Evolutionary conservation across 2,329 filamentous ascomycete genomes (phyloP).

Genomic region (Penicillium sp.): DNA sequence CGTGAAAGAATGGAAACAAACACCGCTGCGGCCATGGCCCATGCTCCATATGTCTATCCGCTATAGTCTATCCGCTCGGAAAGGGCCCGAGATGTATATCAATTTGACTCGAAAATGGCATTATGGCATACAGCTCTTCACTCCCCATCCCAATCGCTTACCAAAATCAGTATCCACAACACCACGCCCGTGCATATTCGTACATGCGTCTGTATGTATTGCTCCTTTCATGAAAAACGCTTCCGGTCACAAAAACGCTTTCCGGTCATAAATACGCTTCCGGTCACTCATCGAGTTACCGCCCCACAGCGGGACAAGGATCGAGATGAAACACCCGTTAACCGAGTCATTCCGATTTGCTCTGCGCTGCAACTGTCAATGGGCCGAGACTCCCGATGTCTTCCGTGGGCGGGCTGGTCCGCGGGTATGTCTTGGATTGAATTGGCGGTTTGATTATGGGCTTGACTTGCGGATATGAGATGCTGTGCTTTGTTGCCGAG

Average conservation of each 20-base stretch:
- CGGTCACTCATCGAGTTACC: background rate
- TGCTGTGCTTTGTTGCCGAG: background rate
- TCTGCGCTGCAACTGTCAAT: conserved; percentile 11
- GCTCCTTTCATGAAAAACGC: background rate
- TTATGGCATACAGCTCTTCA: too few relatives aligned
- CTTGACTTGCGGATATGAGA: background rate
- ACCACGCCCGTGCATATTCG: too few relatives aligned
- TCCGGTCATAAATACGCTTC: too few relatives aligned
- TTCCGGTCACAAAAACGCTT: too few relatives aligned
- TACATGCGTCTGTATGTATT: background rate
- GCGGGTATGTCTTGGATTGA: conserved; percentile 12
- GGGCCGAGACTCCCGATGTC: conserved; percentile 19
- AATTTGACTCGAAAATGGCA: too few relatives aligned
- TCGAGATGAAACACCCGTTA: conserved; percentile 23
- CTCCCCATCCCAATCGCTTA: too few relatives aligned
- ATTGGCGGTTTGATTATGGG: background rate
- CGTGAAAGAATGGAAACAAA: too few relatives aligned
- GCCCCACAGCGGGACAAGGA: conserved; percentile 28
- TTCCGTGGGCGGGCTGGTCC: conserved; percentile 17
- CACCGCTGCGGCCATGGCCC: too few relatives aligned
- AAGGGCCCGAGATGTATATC: too few relatives aligned
- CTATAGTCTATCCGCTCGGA: too few relatives aligned
- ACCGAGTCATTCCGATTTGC: conserved; percentile 28
- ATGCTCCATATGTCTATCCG: too few relatives aligned
- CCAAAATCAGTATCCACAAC: too few relatives aligned